Conservation (phyloP, 2,329 filamentous ascomycete genomes). For the Aspergillus cejpii region DNA sequence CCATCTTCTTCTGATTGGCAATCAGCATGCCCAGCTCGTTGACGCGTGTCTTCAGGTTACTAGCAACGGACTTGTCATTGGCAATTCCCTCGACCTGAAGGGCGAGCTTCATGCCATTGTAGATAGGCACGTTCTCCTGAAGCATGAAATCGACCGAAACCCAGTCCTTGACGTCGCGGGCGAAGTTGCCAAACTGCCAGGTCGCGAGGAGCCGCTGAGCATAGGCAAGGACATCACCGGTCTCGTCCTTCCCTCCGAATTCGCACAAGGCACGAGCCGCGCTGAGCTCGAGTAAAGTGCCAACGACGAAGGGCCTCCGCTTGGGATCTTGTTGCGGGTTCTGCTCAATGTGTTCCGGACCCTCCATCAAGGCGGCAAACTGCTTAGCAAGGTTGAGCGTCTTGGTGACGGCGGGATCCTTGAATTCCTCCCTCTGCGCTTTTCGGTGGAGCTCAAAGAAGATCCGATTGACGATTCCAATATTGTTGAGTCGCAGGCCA, state of each 20-base stretch:
- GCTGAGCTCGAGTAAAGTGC: constrained; percentile 41
- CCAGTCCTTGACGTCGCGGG: constrained; percentile 18
- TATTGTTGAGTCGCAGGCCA: constrained; percentile 29
- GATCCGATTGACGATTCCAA: constrained; percentile 27
- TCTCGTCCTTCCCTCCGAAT: constrained; percentile 35
- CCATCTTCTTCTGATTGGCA: constrained; percentile 19
- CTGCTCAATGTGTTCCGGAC: constrained; percentile 26
- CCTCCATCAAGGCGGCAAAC: constrained; percentile 33
- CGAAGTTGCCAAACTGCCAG: constrained; percentile 26
- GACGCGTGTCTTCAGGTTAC: constrained; percentile 20
- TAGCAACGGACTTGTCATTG: constrained; percentile 19
- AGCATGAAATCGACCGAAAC: constrained; percentile 21
- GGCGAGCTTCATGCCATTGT: constrained; percentile 39
- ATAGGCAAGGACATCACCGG: constrained; percentile 37
- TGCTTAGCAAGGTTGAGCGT: constrained; percentile 31
- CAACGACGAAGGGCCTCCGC: constrained; percentile 38
- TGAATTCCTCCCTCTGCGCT: constrained; percentile 30
- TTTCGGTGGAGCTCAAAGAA: constrained; percentile 35
- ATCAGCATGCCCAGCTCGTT: constrained; percentile 50
- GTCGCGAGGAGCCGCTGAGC: constrained; percentile 32
- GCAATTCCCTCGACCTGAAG: constrained; percentile 30
- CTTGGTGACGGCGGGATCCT: constrained; percentile 26
- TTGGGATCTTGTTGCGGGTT: constrained; percentile 31
- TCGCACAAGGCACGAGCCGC: constrained; percentile 39
- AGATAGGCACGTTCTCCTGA: constrained; percentile 31